A percentile compares a stretch with the other conserved stretches of the same genome.
phyloP scores from a whole-genome alignment of 805 yeast species.

The Yarrowia alimentaria region DNA sequence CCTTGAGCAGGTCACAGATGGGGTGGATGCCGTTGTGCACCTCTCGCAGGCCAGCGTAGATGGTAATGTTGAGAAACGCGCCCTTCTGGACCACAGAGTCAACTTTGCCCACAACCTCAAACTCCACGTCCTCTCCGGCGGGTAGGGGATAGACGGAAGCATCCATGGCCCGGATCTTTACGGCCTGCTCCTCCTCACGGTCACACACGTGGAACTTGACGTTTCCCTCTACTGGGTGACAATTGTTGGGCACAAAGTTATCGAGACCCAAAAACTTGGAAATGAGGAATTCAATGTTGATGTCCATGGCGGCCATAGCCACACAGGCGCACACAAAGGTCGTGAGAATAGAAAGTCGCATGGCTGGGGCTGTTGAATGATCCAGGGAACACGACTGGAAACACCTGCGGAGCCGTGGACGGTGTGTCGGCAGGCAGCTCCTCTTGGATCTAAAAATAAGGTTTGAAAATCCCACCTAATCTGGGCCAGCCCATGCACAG shows the following conservation, averaged over 20 bases:
- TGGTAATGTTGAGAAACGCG: constrained; percentile 20
- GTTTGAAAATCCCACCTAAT: too few species aligned
- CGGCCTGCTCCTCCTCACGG: constrained; percentile 3
- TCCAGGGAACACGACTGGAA: too few species aligned
- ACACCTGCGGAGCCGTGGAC: too few species aligned
- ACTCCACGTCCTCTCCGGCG: constrained; percentile 18
- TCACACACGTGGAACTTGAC: constrained; percentile 4
- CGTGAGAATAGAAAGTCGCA: too few species aligned
- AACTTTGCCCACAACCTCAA: constrained; percentile 20
- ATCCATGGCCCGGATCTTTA: not conserved
- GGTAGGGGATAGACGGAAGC: constrained; percentile 9
- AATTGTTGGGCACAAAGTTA: constrained; percentile 9
- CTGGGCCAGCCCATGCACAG: too few species aligned
- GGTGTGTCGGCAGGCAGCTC: too few species aligned
- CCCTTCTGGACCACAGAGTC: constrained; percentile 3
- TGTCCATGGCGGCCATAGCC: not conserved
- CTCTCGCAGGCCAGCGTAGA: constrained; percentile 11
- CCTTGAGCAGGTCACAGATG: constrained; percentile 1
- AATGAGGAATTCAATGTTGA: constrained; percentile 14
- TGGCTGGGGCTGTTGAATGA: too few species aligned
- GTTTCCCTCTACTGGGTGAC: constrained; percentile 15
- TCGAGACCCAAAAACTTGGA: constrained; percentile 16
- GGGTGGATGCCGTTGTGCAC: constrained; percentile 10
- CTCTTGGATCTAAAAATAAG: too few species aligned
- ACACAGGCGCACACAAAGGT: too few species aligned